phyloP scores from a whole-genome alignment of 192 early-diverging fungal species.

The Gamsiella multidivaricata region DNA sequence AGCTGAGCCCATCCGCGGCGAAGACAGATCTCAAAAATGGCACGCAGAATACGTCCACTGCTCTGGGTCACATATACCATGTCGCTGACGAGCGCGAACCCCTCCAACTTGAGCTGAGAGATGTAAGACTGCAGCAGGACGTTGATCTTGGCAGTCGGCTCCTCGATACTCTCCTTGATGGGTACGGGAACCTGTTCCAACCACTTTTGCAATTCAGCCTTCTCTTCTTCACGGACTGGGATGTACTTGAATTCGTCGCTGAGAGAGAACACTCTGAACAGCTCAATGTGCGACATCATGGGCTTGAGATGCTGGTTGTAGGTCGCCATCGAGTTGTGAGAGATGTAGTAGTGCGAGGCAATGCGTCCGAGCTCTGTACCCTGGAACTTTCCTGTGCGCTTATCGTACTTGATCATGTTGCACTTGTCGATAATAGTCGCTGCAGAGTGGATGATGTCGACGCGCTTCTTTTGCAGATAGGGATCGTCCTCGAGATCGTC shows the following conservation, averaged over 20 bases:
- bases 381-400: slow-evolving; percentile 87
- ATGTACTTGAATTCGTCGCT: slow-evolving; percentile 95
- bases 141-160: slow-evolving; percentile 93
- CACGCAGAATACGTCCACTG: slow-evolving; percentile 91
- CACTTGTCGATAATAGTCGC: slow-evolving; percentile 89
- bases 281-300: slow-evolving; percentile 88
- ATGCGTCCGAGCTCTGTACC: slow-evolving; percentile 95
- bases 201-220: slow-evolving; percentile 88
- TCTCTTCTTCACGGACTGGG: slow-evolving; percentile 95
- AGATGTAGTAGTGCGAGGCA: slow-evolving; percentile 96
- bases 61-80: slow-evolving; percentile 99
- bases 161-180: slow-evolving; percentile 92
- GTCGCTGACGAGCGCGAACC: slow-evolving; percentile 96
- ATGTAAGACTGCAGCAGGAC: slow-evolving; percentile 95
- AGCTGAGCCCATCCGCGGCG: slow-evolving; percentile 95
- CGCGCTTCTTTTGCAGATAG: slow-evolving; percentile 83
- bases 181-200: slow-evolving; percentile 95
- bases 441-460: slow-evolving; percentile 92
- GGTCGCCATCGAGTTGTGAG: slow-evolving; percentile 89
- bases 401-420: slow-evolving; percentile 95
- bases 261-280: slow-evolving; percentile 89
- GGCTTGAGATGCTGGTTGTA: slow-evolving; percentile 96
- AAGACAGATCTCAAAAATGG: slow-evolving; percentile 96
- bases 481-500: slow-evolving; percentile 84
- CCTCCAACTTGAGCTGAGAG: slow-evolving; percentile 91